Conservation (phyloP, 148 eudicot genomes). For the Amaranthus palmeri region DNA sequence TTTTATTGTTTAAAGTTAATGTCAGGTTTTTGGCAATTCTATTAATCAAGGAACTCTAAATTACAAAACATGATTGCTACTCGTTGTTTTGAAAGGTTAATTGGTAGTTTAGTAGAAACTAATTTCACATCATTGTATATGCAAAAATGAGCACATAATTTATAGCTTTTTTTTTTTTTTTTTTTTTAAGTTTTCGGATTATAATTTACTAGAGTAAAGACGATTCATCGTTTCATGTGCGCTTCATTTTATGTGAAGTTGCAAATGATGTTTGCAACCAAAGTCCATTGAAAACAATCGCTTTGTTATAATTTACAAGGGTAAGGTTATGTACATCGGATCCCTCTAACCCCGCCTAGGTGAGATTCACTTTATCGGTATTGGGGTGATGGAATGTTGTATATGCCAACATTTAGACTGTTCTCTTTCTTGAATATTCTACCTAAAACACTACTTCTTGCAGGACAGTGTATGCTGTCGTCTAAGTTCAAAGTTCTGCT, state of each 20-base stretch:
- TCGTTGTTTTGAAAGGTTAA: background rate
- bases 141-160: too few species aligned
- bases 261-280: too few species aligned
- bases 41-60: background rate
- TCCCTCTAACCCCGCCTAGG: background rate
- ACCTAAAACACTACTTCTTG: conserved; percentile 33
- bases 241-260: too few species aligned
- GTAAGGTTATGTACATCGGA: conserved; percentile 3
- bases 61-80: background rate
- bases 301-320: too few species aligned
- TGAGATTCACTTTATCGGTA: too few species aligned
- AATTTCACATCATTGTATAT: too few species aligned
- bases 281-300: too few species aligned
- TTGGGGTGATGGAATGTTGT: background rate
- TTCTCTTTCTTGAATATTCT: conserved; percentile 19
- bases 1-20: background rate
- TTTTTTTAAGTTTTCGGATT: too few species aligned
- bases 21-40: background rate
- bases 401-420: conserved; percentile 4
- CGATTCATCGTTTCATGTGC: too few species aligned
- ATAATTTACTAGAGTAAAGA: too few species aligned
- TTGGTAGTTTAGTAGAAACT: too few species aligned
- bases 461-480: conserved; percentile 17
- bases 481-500: conserved; percentile 18
- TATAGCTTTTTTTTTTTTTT: too few species aligned